A percentile compares a stretch with the other conserved stretches of the same genome.
These are phyloP conservation scores for Tylopilus felleus DNA, from an alignment of 768 basidiomycete species.

Conservation along the genomic window DNA sequence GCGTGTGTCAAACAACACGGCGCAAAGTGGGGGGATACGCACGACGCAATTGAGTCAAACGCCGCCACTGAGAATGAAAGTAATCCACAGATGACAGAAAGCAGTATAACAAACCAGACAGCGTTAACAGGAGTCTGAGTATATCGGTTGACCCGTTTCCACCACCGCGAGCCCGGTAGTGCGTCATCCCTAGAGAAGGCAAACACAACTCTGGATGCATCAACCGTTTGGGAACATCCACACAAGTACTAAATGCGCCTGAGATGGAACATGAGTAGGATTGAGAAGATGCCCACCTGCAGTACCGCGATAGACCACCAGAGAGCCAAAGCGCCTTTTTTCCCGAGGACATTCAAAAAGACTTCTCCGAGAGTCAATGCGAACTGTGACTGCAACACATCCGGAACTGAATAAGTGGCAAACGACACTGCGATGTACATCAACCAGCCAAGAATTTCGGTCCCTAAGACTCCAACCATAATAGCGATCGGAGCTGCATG, in stretches of 20 bases:
- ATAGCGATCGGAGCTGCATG: conserved; percentile 45
- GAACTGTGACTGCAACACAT: conserved; percentile 30
- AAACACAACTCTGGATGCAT: conserved; percentile 46
- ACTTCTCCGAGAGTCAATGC: conserved; percentile 42
- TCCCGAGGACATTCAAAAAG: conserved; percentile 37
- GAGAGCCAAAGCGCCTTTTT: conserved; percentile 40
- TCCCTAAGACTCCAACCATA: conserved; percentile 38
- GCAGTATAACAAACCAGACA: conserved; percentile 37
- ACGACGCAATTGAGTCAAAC: conserved; percentile 36
- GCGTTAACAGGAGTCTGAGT: conserved; percentile 37
- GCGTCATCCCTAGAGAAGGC: conserved; percentile 41
- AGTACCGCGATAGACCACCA: conserved; percentile 44
- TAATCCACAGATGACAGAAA: conserved; percentile 29
- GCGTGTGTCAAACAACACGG: background rate
- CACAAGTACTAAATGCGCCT: conserved; percentile 34
- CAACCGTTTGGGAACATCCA: conserved; percentile 45
- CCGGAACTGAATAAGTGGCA: conserved; percentile 38
- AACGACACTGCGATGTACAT: conserved; percentile 42
- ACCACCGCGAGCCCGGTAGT: conserved; percentile 37
- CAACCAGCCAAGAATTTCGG: conserved; percentile 41
- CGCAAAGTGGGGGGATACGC: background rate
- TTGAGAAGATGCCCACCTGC: conserved; percentile 29
- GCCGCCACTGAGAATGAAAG: conserved; percentile 34
- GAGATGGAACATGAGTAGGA: background rate
- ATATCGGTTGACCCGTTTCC: conserved; percentile 32